Evolutionary conservation across 163 green algal species (phyloP), one percentile per base, ranked within the genome.

Genomic region (Volvox carteri): DNA sequence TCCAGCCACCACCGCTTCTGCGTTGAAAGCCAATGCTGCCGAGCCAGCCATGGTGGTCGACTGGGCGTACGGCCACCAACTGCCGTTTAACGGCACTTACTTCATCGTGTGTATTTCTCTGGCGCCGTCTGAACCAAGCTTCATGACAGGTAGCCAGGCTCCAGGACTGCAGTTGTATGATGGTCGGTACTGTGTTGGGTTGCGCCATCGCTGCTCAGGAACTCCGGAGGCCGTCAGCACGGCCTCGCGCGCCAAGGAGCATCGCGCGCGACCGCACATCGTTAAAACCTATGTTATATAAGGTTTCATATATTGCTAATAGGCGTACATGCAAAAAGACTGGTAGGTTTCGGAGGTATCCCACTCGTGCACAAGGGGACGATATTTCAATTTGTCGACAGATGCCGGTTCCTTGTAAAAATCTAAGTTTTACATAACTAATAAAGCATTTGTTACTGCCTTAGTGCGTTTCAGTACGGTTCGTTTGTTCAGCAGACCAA

Each of bases 201-300:
- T 42, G 21, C 37, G 41, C 84, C 84, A 90, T 25, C 52, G 72
- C 9, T 85, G 19, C 19, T 50, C 37, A 8, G 19, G 18, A 37
- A 84, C 42, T 2, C 52, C 21, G 1, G 72, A 41, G 28, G 84
- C 73, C 9, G 41, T 30, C 14, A 70, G 11, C 18, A 83, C 30
- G 11, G 42, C 42, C 1, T 83, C 84, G 8, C 72, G 52, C 4
- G 28, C 28, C 4, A 89, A 50, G 21, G 50, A 78, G 54, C 84
- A 89, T 16, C 84, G 39, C 35, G 72, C 72, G 7, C 84, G 54
- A 12, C 84, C 84, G 46, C 84, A 89, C 84, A 89, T 89, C 2
- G 5, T 80, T 52, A 19, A n/a, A n/a, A n/a, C n/a, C n/a, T n/a
- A n/a, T n/a, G n/a, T n/a, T n/a, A n/a, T n/a, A n/a, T n/a, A n/a